These are phyloP conservation scores for Cryphonectria parasitica DNA, from an alignment of 2,329 filamentous ascomycete species.

Conservation along the genomic window DNA sequence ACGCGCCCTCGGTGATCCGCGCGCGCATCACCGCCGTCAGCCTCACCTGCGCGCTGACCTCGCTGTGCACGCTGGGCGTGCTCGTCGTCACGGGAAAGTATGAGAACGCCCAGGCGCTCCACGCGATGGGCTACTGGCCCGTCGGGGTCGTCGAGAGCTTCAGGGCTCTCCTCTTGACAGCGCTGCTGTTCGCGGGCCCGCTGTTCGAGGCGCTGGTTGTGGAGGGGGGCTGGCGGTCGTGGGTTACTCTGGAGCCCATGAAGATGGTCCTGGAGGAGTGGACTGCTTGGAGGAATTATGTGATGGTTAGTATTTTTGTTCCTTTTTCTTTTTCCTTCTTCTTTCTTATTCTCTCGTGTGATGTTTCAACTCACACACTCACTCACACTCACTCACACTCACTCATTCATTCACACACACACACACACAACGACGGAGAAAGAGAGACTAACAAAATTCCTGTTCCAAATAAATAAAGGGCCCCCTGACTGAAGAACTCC, in stretches of 20 bases:
- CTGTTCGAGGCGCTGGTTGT: conserved; percentile 79
- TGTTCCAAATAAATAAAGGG: conserved; percentile 53
- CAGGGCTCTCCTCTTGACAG: conserved; percentile 70
- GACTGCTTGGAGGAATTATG: conserved; percentile 83
- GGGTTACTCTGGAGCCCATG: conserved; percentile 60
- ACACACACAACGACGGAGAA: too few relatives aligned
- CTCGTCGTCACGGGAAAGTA: conserved; percentile 56
- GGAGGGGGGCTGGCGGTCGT: conserved; percentile 70
- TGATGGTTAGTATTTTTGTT: conserved; percentile 67
- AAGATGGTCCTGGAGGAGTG: conserved; percentile 69
- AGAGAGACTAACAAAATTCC: neutral
- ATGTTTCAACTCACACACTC: neutral
- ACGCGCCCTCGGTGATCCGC: conserved; percentile 87
- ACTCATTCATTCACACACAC: too few relatives aligned
- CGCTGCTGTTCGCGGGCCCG: conserved; percentile 80
- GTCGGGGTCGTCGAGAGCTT: conserved; percentile 66
- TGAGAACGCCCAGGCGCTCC: conserved; percentile 57
- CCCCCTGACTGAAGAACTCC: conserved; percentile 87
- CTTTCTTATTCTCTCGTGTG: neutral
- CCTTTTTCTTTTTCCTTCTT: neutral
- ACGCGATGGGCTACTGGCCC: conserved; percentile 82
- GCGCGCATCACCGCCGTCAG: conserved; percentile 82
- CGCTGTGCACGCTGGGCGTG: conserved; percentile 67
- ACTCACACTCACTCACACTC: neutral
- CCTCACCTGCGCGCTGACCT: conserved; percentile 72